Percentiles rank a stretch among this genome's conserved stretches.
phyloP scores from a whole-genome alignment of 164 flowering plant genomes.

The Chimonanthus salicifolius region DNA sequence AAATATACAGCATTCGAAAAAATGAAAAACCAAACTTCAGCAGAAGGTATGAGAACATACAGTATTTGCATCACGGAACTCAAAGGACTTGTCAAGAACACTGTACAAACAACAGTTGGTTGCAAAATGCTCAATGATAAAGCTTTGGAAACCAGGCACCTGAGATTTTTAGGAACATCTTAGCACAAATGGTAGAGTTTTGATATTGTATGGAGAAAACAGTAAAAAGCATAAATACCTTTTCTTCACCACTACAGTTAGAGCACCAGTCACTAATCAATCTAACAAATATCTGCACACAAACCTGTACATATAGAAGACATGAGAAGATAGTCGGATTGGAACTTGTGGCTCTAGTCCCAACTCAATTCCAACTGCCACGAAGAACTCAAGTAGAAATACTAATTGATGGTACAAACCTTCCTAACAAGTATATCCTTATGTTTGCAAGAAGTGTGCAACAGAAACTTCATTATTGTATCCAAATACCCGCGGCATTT shows the following conservation, averaged over 20 bases:
- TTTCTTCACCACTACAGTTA: constrained; percentile 57
- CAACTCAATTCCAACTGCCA: neutral
- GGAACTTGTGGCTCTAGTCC: too few species aligned
- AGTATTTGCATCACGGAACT: constrained; percentile 88
- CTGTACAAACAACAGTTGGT: constrained; percentile 86
- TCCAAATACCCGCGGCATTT: constrained; percentile 64
- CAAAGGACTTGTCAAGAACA: constrained; percentile 92
- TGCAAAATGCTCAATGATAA: constrained; percentile 72
- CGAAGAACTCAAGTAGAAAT: neutral
- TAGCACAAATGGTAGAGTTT: neutral
- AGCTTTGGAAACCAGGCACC: constrained; percentile 92
- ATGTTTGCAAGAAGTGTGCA: constrained; percentile 65
- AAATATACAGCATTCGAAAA: neutral
- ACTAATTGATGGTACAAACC: constrained; percentile 35
- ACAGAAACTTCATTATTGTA: constrained; percentile 68
- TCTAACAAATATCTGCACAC: constrained; percentile 85
- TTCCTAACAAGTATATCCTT: constrained; percentile 77
- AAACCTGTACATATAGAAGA: constrained; percentile 44
- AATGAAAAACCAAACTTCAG: neutral
- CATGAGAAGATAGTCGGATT: neutral
- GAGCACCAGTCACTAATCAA: constrained; percentile 92
- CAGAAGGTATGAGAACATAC: constrained; percentile 35
- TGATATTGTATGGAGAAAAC: neutral
- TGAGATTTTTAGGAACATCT: constrained; percentile 16
- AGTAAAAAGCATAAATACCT: constrained; percentile 34